Percentiles rank a stretch among this genome's conserved stretches.
Conservation (phyloP, 805 yeast species). For the Saturnispora bothae region DNA sequence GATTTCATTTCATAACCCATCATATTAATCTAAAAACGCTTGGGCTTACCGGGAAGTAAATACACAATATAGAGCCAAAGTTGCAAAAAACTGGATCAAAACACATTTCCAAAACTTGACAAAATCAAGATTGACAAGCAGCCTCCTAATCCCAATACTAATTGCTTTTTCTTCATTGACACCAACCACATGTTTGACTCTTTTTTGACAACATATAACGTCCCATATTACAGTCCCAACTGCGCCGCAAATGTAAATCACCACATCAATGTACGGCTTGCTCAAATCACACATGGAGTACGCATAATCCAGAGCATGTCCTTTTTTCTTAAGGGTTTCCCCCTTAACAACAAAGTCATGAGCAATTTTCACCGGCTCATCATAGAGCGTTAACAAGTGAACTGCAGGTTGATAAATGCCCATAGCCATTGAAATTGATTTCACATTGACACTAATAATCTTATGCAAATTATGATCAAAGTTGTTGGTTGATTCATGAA, state of each 20-base stretch:
- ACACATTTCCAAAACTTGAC: neutral
- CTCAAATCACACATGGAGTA: slow-evolving; percentile 37
- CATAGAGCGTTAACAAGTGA: slow-evolving; percentile 21
- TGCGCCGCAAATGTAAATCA: slow-evolving; percentile 30
- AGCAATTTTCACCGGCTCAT: slow-evolving; percentile 9
- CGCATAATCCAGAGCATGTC: slow-evolving; percentile 27
- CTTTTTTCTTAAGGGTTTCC: slow-evolving; percentile 19
- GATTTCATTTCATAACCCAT: too few relatives aligned
- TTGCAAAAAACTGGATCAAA: neutral
- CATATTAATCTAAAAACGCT: neutral
- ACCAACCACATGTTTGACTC: too few relatives aligned
- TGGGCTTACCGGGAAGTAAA: neutral
- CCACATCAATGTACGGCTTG: slow-evolving; percentile 34
- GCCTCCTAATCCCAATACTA: neutral
- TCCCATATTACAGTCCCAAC: slow-evolving; percentile 15
- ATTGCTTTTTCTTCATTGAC: slow-evolving; percentile 1
- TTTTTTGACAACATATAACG: slow-evolving; percentile 1
- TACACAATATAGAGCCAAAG: neutral
- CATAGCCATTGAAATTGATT: slow-evolving; percentile 86
- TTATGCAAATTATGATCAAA: slow-evolving; percentile 1
- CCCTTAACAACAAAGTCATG: slow-evolving; percentile 21
- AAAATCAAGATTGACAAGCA: neutral
- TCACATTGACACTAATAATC: slow-evolving; percentile 34
- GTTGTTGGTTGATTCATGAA: slow-evolving; percentile 32
- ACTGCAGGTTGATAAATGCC: slow-evolving; percentile 41